Evolutionary conservation across 345 rosid species (phyloP), one percentile per base, ranked within the genome.

Genomic region (Acer negundo): DNA sequence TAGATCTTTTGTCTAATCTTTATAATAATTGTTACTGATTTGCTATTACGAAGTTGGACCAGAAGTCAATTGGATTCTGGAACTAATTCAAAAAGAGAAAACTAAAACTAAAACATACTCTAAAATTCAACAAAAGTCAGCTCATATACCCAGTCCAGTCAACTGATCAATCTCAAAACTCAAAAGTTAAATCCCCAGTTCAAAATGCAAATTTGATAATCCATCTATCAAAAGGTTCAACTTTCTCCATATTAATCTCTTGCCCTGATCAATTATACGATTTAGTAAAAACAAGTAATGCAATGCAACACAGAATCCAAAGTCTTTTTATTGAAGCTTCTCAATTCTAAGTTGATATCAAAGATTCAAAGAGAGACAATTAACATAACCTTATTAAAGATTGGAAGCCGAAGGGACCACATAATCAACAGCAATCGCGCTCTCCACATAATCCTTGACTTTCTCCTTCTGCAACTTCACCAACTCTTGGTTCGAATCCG

Each of bases 361-460:
- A 15, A 53, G 49, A 46, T 15, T 46, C 49, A 42, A 7, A 42
- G 46, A 42, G 22, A 56, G 62, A 56, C 62, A n/a, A 20, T 59
- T n/a, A 22, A 59, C 63, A 58, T 15, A n/a, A n/a, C 22, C 35
- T 13, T 20, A 49, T 82, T 79, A 82, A 47, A 83, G 84, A 55
- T 74, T 82, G 3, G 85, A 79, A n/a, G 87, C 68, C 23, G 81
- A 76, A 2, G 92, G 88, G 20, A 91, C 88, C 23, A 86, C 74
- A 19, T 80, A 91, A 78, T 91, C 93, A 74, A 91, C 76, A 31
- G 87, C 91, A 69, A 93, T 79, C n/a, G 87, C 88, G 10, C 88
- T 86, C n/a, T 93, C 93, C 7, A 94, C 31, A 66, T 77, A 70
- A 42, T 83, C 89, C 82, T 87, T 76, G n/a, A 89, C 82, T 83